These are phyloP conservation scores for Calonectria pteridis DNA, from an alignment of 2,329 filamentous ascomycete genomes.

Conservation along the genomic window DNA sequence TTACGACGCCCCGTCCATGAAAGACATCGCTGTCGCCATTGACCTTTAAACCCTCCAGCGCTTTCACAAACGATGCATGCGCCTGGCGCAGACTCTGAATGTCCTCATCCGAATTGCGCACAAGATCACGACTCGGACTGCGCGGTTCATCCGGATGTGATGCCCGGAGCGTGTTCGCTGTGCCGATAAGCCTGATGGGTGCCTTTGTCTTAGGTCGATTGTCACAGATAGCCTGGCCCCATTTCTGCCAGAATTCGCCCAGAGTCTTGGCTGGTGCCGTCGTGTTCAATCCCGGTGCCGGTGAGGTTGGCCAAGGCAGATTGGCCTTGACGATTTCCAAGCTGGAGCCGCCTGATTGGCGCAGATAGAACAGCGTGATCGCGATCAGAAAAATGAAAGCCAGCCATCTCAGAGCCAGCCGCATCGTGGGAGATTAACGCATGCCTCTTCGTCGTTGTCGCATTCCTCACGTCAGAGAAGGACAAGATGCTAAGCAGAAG, in stretches of 20 bases:
- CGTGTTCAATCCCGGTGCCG: not conserved
- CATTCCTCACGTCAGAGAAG: not conserved
- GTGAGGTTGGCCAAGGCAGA: not conserved
- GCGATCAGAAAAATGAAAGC: not conserved
- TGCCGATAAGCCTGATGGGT: not conserved
- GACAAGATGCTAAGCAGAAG: not conserved
- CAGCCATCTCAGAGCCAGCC: constrained; percentile 27
- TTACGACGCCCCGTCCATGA: constrained; percentile 22
- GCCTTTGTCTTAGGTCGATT: not conserved
- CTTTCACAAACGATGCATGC: constrained; percentile 16
- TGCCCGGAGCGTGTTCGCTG: constrained; percentile 1
- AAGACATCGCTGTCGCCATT: not conserved
- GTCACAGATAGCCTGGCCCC: constrained; percentile 13
- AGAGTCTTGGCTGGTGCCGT: not conserved
- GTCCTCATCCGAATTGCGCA: not conserved
- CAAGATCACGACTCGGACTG: constrained; percentile 1
- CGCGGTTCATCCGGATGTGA: constrained; percentile 7
- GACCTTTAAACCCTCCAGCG: not conserved
- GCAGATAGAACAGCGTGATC: constrained; percentile 3
- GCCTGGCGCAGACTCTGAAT: constrained; percentile 6
- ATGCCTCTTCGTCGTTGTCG: constrained; percentile 6
- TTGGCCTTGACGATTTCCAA: not conserved
- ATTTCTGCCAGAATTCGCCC: constrained; percentile 19
- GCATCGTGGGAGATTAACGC: constrained; percentile 21
- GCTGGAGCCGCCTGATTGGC: not conserved